Percentiles rank a stretch among this genome's conserved stretches.
These are phyloP conservation scores for Gossypioides kirkii DNA, from an alignment of 345 rosid species.

Conservation along the genomic window DNA sequence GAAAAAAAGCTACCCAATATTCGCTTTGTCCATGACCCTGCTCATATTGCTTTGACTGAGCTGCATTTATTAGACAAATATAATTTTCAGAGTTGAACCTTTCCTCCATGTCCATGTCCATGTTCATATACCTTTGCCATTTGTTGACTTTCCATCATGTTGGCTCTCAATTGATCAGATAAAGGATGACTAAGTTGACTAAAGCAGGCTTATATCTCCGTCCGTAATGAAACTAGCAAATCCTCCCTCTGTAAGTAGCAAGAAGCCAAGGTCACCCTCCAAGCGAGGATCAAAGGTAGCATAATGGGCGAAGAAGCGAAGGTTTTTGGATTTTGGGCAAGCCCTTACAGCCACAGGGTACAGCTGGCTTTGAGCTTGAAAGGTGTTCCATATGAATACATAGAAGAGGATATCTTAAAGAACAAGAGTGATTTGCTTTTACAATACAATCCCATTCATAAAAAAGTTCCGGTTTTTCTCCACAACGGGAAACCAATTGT, in stretches of 20 bases:
- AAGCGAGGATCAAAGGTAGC: not conserved
- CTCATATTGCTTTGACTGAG: too few relatives aligned
- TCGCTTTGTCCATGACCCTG: too few relatives aligned
- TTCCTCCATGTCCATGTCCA: not conserved
- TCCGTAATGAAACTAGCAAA: not conserved
- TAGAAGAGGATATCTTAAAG: constrained; percentile 25
- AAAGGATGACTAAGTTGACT: not conserved
- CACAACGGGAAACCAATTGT: constrained; percentile 33
- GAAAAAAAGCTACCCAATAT: too few relatives aligned
- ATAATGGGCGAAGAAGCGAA: constrained; percentile 25
- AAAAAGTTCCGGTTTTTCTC: constrained; percentile 40
- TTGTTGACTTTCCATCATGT: not conserved
- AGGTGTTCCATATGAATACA: constrained; percentile 35
- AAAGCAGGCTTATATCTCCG: not conserved
- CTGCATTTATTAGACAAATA: too few relatives aligned
- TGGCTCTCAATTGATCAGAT: not conserved
- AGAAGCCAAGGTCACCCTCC: not conserved
- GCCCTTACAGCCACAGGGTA: constrained; percentile 34
- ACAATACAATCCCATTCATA: constrained; percentile 28
- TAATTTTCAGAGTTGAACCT: not conserved
- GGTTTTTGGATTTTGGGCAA: constrained; percentile 37
- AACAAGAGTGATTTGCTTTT: constrained; percentile 31
- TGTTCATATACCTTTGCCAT: not conserved
- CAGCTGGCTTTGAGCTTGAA: constrained; percentile 40
- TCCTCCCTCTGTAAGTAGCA: not conserved